Evolutionary conservation across 2,329 filamentous ascomycete species (phyloP).

Genomic region (Claviceps quebecensis): DNA sequence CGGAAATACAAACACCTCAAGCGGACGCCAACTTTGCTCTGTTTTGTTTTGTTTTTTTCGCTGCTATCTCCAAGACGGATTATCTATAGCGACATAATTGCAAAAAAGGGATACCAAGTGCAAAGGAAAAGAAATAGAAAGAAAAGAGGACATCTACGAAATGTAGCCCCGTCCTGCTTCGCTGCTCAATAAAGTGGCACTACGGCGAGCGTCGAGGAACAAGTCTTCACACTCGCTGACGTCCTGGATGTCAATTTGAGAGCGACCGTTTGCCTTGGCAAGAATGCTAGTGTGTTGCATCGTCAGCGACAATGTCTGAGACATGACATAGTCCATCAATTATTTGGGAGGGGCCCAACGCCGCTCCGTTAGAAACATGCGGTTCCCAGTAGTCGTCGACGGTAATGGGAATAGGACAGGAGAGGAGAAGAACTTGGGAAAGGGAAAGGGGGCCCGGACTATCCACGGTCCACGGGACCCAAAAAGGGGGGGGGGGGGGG

Average conservation of each 20-base stretch:
- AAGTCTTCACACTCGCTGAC: conserved; percentile 71
- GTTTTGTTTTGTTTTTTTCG: background rate
- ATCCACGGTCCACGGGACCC: no score
- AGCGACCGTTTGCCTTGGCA: conserved; percentile 67
- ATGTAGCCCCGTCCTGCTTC: conserved; percentile 53
- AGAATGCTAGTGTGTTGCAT: conserved; percentile 50
- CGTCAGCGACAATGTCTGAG: conserved; percentile 20
- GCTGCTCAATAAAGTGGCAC: conserved; percentile 52
- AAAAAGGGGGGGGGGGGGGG: background rate
- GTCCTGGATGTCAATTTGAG: conserved; percentile 63
- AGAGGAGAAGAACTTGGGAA: background rate
- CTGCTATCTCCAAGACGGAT: background rate
- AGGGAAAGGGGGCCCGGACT: background rate
- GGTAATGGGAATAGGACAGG: background rate
- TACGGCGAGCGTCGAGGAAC: conserved; percentile 70
- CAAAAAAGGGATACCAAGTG: background rate
- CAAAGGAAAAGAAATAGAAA: background rate
- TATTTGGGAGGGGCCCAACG: background rate
- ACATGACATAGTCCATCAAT: conserved; percentile 3
- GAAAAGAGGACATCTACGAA: conserved; percentile 22
- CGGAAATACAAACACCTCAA: background rate
- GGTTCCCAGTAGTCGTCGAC: background rate
- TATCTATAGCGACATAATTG: background rate
- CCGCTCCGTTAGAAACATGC: background rate
- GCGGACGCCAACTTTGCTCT: background rate